These are phyloP conservation scores for Metarhizium brunneum DNA, from an alignment of 2,329 filamentous ascomycete genomes.

Conservation along the genomic window DNA sequence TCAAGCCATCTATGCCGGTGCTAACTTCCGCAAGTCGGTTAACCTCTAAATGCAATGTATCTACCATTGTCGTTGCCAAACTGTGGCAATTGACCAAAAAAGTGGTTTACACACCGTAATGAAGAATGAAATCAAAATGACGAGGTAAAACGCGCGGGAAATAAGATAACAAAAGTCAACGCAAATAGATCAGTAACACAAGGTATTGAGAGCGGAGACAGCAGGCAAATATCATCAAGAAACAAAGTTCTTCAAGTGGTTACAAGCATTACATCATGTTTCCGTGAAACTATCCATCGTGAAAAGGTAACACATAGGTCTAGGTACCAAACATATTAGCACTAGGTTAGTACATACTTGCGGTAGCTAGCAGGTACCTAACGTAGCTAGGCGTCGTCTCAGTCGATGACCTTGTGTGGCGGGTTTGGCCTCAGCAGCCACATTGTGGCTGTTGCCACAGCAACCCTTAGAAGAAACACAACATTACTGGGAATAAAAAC, in stretches of 20 bases:
- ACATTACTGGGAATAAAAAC: slow-evolving; percentile 3
- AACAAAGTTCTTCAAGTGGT: not conserved
- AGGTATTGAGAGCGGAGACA: not conserved
- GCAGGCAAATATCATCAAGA: not conserved
- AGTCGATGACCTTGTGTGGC: not conserved
- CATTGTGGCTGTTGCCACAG: slow-evolving; percentile 9
- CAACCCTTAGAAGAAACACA: slow-evolving; percentile 6
- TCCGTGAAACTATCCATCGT: too few species aligned
- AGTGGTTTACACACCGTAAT: not conserved
- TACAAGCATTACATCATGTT: too few species aligned
- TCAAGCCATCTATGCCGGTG: slow-evolving; percentile 84
- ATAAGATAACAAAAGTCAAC: not conserved
- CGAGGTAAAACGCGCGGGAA: not conserved
- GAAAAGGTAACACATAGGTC: too few species aligned
- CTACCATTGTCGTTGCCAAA: not conserved
- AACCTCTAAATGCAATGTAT: slow-evolving; percentile 57
- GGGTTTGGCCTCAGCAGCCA: not conserved
- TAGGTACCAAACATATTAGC: too few species aligned
- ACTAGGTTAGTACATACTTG: too few species aligned
- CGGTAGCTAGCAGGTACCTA: too few species aligned
- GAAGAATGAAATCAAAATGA: slow-evolving; percentile 1
- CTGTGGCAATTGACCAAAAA: not conserved
- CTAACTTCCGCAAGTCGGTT: slow-evolving; percentile 84
- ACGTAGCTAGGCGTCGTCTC: too few species aligned
- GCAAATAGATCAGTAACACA: not conserved